Conservation (phyloP, 306 rosid genomes). For the Vicia villosa region DNA sequence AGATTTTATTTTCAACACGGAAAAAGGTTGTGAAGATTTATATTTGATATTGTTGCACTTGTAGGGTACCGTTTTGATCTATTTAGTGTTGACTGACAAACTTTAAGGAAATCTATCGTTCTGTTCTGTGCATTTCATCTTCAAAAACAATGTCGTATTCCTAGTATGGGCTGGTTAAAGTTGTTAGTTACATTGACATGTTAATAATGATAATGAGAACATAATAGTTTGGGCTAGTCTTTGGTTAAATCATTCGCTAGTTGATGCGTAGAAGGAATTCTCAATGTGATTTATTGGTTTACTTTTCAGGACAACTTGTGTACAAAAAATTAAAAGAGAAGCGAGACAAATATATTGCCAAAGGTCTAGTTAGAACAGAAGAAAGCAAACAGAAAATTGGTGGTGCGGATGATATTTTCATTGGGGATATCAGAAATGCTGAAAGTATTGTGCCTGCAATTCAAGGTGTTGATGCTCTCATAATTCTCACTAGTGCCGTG, state of each 20-base stretch:
- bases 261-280: background rate
- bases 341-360: constrained; percentile 63
- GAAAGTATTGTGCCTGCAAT: constrained; percentile 71
- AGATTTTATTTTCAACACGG: background rate
- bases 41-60: background rate
- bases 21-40: no score
- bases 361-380: constrained; percentile 83
- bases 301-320: constrained; percentile 76
- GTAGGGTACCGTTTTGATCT: background rate
- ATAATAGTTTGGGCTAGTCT: background rate
- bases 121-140: no score
- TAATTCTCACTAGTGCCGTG: constrained; percentile 91
- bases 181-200: no score
- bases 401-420: constrained; percentile 65
- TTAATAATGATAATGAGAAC: no score
- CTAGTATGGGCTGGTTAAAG: no score
- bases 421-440: constrained; percentile 81
- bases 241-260: background rate
- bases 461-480: constrained; percentile 76
- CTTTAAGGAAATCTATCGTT: no score
- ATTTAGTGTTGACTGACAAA: no score
- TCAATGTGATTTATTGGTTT: constrained; percentile 32
- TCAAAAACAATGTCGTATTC: no score
- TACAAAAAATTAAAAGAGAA: constrained; percentile 76
- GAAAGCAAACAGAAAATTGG: constrained; percentile 85